Evolutionary conservation across 345 rosid species (phyloP).

Genomic region (Aegle marmelos): DNA sequence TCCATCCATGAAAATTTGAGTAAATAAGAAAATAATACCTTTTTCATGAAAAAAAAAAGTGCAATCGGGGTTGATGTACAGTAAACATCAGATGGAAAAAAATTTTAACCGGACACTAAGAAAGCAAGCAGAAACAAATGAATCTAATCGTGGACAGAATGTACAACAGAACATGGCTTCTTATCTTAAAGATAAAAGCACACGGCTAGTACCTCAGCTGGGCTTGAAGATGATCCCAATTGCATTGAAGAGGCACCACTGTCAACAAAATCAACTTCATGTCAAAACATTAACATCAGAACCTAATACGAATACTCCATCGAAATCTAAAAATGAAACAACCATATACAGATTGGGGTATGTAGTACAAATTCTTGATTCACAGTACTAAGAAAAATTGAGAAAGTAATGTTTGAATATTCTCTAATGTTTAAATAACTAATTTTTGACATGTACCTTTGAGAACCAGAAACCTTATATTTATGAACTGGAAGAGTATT

Average conservation of each 20-base stretch:
- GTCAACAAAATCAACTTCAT: slow-evolving; percentile 24
- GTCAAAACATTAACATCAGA: slow-evolving; percentile 10
- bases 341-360: not conserved
- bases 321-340: slow-evolving; percentile 1
- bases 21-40: not conserved
- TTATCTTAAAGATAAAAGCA: not conserved
- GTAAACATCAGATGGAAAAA: not conserved
- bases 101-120: no score
- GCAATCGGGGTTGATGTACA: not conserved
- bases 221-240: slow-evolving; percentile 54
- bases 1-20: not conserved
- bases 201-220: slow-evolving; percentile 48
- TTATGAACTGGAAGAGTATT: slow-evolving; percentile 86
- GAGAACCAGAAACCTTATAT: slow-evolving; percentile 59
- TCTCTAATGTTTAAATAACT: not conserved
- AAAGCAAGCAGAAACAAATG: not conserved
- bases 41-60: not conserved
- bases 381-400: not conserved
- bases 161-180: not conserved
- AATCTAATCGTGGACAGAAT: not conserved
- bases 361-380: not conserved
- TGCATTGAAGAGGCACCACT: slow-evolving; percentile 46
- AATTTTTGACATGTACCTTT: slow-evolving; percentile 26
- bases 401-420: not conserved
- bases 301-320: not conserved